Conservation (phyloP, 106 monocot genomes). For the Acorus gramineus region DNA sequence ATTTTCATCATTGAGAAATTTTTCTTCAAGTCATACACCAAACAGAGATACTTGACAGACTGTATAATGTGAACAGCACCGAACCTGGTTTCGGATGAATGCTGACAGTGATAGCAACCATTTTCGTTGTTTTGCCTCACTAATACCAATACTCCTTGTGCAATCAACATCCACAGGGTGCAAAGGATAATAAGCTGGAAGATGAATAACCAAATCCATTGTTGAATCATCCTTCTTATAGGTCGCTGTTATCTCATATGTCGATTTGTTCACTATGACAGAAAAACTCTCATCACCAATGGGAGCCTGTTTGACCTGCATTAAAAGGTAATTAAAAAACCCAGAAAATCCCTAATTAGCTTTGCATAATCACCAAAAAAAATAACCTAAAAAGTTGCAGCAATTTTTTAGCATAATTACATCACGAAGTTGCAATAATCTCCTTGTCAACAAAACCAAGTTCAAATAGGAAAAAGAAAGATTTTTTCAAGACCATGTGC, state of each 20-base stretch:
- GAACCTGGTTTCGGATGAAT: slow-evolving; percentile 94
- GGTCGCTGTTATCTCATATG: slow-evolving; percentile 85
- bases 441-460: too few relatives aligned
- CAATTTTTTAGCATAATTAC: too few relatives aligned
- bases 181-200: slow-evolving; percentile 81
- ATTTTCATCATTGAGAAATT: too few relatives aligned
- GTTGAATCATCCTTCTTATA: slow-evolving; percentile 97
- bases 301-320: slow-evolving; percentile 70
- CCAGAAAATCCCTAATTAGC: too few relatives aligned
- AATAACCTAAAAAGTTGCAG: too few relatives aligned
- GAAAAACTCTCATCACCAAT: slow-evolving; percentile 86
- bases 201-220: slow-evolving; percentile 92
- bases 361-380: too few relatives aligned
- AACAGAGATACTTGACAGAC: too few relatives aligned
- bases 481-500: too few relatives aligned
- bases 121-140: slow-evolving; percentile 85
- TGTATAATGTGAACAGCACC: background rate
- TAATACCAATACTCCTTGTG: slow-evolving; percentile 82
- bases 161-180: slow-evolving; percentile 90
- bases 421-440: too few relatives aligned
- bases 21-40: too few relatives aligned
- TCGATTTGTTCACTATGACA: slow-evolving; percentile 66
- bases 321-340: too few relatives aligned
- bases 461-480: too few relatives aligned
- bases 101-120: slow-evolving; percentile 92